A percentile compares a stretch with the other conserved stretches of the same genome.
phyloP scores from a whole-genome alignment of 2,329 filamentous ascomycete species.

The Aspergillus sp. region DNA sequence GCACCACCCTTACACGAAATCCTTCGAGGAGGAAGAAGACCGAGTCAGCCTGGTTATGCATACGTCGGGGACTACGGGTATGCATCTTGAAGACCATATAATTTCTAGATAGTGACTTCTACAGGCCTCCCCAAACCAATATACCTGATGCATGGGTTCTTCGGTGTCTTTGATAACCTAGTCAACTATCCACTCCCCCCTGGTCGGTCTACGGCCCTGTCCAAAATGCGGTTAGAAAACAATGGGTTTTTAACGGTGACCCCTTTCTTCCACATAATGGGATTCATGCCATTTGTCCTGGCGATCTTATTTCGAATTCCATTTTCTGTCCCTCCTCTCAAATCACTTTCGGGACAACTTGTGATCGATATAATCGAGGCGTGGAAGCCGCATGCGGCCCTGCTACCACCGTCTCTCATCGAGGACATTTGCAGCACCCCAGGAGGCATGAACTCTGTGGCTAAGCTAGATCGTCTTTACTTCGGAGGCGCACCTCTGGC shows the following conservation, averaged over 20 bases:
- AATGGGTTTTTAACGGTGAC: not conserved
- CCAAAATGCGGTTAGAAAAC: not conserved
- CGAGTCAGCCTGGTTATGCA: not conserved
- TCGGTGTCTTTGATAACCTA: not conserved
- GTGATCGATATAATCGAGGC: not conserved
- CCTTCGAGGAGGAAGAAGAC: not conserved
- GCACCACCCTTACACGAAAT: not conserved
- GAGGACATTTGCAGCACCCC: not conserved
- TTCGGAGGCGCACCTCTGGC: not conserved
- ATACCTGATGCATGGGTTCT: not conserved
- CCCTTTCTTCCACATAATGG: not conserved
- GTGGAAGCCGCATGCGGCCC: not conserved
- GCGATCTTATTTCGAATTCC: not conserved
- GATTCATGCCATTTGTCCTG: not conserved
- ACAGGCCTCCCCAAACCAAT: not conserved
- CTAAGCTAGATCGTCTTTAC: not conserved
- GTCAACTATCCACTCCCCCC: not conserved
- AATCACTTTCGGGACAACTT: not conserved
- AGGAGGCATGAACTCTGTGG: not conserved
- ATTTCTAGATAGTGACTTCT: not conserved
- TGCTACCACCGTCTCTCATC: not conserved
- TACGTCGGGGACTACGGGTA: not conserved
- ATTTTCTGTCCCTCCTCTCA: not conserved
- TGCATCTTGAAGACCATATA: not conserved
- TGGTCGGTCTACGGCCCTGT: not conserved